phyloP scores from a whole-genome alignment of 129 eudicot species.

The Flaveria robusta region DNA sequence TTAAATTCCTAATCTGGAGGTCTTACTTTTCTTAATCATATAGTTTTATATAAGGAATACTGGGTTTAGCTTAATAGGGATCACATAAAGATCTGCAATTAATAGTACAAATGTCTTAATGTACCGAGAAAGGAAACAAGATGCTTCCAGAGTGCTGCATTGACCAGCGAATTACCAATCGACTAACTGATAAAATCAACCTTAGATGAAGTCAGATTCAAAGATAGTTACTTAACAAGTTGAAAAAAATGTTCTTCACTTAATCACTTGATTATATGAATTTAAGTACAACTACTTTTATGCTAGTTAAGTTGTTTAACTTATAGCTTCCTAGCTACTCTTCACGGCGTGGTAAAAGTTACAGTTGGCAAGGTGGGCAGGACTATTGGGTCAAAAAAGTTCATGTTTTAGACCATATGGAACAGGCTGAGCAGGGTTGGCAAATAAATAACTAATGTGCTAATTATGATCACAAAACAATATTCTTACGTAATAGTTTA shows the following conservation, averaged over 20 bases:
- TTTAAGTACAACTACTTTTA: not conserved
- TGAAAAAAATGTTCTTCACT: not conserved
- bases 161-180: not conserved
- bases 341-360: not conserved
- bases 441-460: constrained; percentile 6
- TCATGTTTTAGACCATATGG: not conserved
- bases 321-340: not conserved
- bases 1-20: not conserved
- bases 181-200: not conserved
- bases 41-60: not conserved
- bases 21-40: not conserved
- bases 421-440: not conserved
- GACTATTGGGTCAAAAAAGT: not conserved
- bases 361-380: not conserved
- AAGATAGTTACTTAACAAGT: not conserved
- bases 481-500: not conserved
- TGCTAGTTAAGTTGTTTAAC: not conserved
- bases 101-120: not conserved
- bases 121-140: not conserved
- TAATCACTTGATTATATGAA: not conserved
- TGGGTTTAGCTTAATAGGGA: not conserved
- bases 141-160: not conserved
- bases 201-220: not conserved
- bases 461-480: not conserved
- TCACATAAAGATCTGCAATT: not conserved